Evolutionary conservation across 2,329 filamentous ascomycete genomes (phyloP).

Genomic region (Pseudopithomyces chartarum): DNA sequence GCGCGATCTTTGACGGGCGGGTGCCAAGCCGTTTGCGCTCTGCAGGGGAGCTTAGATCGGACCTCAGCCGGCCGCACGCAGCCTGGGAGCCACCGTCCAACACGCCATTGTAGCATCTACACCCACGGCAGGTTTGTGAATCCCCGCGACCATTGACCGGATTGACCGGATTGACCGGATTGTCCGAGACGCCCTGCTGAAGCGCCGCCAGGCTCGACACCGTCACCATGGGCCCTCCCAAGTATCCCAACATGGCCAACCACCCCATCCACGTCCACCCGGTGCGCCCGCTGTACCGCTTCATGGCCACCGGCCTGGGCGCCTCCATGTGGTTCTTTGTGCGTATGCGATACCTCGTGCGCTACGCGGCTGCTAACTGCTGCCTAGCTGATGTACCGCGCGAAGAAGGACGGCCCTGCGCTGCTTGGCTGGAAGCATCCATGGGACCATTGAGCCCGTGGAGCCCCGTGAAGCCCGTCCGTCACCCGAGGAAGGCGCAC

Average conservation of each 20-base stretch:
- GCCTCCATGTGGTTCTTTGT: conserved; percentile 99
- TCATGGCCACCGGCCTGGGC: conserved; percentile 83
- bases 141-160: not conserved
- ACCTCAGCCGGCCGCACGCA: conserved; percentile 23
- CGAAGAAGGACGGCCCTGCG: conserved; percentile 92
- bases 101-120: conserved; percentile 36
- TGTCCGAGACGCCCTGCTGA: conserved; percentile 11
- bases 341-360: conserved; percentile 47
- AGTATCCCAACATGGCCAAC: conserved; percentile 45
- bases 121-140: conserved; percentile 23
- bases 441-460: conserved; percentile 41
- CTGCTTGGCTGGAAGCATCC: conserved; percentile 91
- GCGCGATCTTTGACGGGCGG: not conserved
- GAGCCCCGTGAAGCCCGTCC: not conserved
- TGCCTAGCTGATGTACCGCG: conserved; percentile 85
- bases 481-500: conserved; percentile 3
- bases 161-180: no score
- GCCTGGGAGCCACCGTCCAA: conserved; percentile 11
- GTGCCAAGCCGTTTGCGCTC: not conserved
- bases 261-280: conserved; percentile 65
- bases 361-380: conserved; percentile 23
- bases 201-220: conserved; percentile 23
- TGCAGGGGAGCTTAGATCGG: conserved; percentile 8
- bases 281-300: conserved; percentile 75
- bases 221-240: conserved; percentile 44